phyloP scores from a whole-genome alignment of 345 rosid species.

The Arabidopsis arenosa region DNA sequence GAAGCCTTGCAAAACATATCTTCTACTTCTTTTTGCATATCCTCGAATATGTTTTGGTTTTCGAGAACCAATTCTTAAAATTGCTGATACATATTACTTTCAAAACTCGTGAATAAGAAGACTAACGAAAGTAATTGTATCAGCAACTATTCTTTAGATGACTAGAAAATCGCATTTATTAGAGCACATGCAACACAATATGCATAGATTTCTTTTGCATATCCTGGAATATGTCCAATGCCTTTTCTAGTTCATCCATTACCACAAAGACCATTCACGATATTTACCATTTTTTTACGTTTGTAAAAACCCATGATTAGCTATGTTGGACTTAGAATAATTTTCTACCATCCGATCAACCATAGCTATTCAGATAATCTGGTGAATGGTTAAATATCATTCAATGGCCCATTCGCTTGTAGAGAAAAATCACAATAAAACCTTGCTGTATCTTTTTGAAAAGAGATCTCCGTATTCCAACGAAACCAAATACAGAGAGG shows the following conservation, averaged over 20 bases:
- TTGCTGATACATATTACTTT: too few species aligned
- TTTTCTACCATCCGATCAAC: not conserved
- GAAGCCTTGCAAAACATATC: not conserved
- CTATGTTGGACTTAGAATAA: constrained; percentile 32
- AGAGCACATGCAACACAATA: not conserved
- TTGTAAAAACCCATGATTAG: not conserved
- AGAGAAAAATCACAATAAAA: constrained; percentile 25
- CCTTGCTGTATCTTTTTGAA: not conserved
- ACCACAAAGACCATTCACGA: fast-evolving
- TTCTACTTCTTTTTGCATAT: not conserved
- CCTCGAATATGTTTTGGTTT: not conserved
- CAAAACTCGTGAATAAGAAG: too few species aligned
- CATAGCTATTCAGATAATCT: not conserved
- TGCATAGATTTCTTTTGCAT: not conserved
- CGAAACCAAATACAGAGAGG: not conserved
- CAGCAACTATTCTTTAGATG: not conserved
- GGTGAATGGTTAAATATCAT: not conserved
- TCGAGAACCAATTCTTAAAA: not conserved
- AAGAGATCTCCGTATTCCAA: not conserved
- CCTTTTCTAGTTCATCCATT: not conserved
- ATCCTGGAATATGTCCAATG: not conserved
- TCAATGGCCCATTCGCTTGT: constrained; percentile 1
- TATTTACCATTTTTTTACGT: not conserved
- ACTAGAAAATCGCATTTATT: not conserved
- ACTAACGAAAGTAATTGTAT: not conserved